Evolutionary conservation across 345 rosid genomes (phyloP), one percentile per base, ranked within the genome.

Genomic region (Bretschneidera sinensis): DNA sequence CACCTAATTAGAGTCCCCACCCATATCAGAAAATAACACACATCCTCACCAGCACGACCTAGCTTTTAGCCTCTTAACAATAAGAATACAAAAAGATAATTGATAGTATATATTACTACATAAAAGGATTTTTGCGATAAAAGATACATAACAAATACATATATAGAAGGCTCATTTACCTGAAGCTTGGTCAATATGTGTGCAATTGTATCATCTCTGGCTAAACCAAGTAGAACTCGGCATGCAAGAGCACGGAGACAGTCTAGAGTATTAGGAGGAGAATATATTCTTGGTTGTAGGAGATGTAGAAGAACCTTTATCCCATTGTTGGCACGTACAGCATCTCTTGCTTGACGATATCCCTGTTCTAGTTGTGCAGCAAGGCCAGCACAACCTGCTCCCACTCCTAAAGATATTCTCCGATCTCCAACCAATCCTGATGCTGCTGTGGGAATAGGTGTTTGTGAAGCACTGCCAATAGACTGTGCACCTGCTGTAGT

Each of bases 341-440:
- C 89, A 61, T 90, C 99, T 66, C 99, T 89, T 49, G 99, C 99
- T 71, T 77, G 90, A 68, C 97, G 80, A 81, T 94, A 94, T 55
- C 86, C 96, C 72, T 88, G 96, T 74, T 94, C 99, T 82, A 94
- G 80, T 73, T 90, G 92, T 24, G 99, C 92, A 67, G 99, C 97
- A 74, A 94, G 96, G 57, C 99, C 99, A 54, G 99, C 95, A 66
- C 81, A 86, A 68, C 99, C 99, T n/a, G 99, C 85, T 63, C 95
- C 99, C 58, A 86, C 85, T 72, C 99, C 97, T 69, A 94, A 76
- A 69, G 85, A 90, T 78, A 94, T 94, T 69, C 97, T 86, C 39
- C 96, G 77, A 73, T 90, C 97, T 60, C 99, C 99, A 64, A 94
- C 99, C 78, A 94, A 79, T 65, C 99, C 90, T 48, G 97, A 94